Evolutionary conservation across 305 asterid species (phyloP).

Genomic region (Ilex paraguariensis): DNA sequence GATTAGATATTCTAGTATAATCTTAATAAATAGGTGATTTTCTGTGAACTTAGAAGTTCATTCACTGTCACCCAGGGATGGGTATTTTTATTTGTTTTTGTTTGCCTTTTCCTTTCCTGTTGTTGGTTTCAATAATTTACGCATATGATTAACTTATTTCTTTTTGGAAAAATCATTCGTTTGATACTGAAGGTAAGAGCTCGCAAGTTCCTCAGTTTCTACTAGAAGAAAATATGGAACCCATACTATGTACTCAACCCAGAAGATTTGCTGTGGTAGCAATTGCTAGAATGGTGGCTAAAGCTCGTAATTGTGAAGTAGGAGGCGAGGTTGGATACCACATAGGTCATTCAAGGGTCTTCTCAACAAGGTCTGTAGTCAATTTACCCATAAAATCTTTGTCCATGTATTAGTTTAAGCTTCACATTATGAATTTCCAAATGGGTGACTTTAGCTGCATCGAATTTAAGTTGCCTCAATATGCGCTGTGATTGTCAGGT

Average conservation of each 20-base stretch:
- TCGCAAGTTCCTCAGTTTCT: conserved; percentile 95
- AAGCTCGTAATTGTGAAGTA: conserved; percentile 77
- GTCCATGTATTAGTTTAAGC: conserved; percentile 5
- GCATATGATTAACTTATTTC: too few species aligned
- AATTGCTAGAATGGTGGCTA: conserved; percentile 91
- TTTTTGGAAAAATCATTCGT: not conserved
- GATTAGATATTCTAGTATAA: too few species aligned
- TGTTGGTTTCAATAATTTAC: too few species aligned
- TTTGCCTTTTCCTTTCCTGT: too few species aligned
- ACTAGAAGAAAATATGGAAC: conserved; percentile 70
- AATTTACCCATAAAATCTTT: not conserved
- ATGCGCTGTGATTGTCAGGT: too few species aligned
- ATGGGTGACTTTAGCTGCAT: not conserved
- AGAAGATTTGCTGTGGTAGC: conserved; percentile 99
- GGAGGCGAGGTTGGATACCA: conserved; percentile 97
- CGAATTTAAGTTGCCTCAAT: too few species aligned
- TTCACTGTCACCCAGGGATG: too few species aligned
- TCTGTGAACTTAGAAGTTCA: too few species aligned
- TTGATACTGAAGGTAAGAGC: conserved; percentile 63
- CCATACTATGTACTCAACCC: conserved; percentile 92
- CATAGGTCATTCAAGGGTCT: conserved; percentile 88
- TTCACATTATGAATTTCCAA: not conserved
- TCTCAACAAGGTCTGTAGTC: conserved; percentile 53
- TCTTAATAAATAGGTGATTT: too few species aligned
- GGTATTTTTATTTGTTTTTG: too few species aligned